Conservation (phyloP, 140 eudicot species). For the Erigeron philadelphicus region DNA sequence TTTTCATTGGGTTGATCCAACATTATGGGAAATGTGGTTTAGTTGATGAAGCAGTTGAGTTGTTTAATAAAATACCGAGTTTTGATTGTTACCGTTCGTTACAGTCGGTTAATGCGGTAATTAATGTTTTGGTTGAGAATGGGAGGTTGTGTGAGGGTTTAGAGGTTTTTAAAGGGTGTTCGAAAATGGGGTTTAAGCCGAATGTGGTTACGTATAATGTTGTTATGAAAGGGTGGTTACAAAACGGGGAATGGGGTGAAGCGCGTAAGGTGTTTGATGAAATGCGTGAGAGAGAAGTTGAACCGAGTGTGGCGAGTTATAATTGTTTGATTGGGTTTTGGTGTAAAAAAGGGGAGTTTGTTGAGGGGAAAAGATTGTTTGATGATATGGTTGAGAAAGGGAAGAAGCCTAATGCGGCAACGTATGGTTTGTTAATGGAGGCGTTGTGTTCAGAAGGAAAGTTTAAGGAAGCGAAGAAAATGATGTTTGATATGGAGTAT, state of each 20-base stretch:
- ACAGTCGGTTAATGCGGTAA: conserved; percentile 66
- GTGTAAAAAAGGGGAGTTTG: conserved; percentile 59
- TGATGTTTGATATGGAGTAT: conserved; percentile 98
- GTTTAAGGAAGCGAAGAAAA: conserved; percentile 69
- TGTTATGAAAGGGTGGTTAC: conserved; percentile 64
- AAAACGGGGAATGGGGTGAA: conserved; percentile 48
- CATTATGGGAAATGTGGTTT: conserved; percentile 62
- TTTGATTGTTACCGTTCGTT: conserved; percentile 59
- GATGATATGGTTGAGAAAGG: conserved; percentile 54
- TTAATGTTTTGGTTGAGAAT: conserved; percentile 52
- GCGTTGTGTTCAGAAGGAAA: conserved; percentile 56
- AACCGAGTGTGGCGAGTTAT: conserved; percentile 66
- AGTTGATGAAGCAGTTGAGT: conserved; percentile 44
- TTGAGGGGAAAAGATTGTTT: conserved; percentile 49
- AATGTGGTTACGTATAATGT: conserved; percentile 69
- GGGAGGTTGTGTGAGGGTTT: conserved; percentile 39
- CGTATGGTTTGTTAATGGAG: conserved; percentile 75
- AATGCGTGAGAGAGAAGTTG: conserved; percentile 78
- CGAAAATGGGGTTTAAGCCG: conserved; percentile 56
- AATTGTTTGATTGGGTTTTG: conserved; percentile 73
- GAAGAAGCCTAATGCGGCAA: conserved; percentile 48
- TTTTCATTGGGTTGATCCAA: conserved; percentile 58
- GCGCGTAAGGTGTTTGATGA: conserved; percentile 80
- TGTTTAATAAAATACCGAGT: conserved; percentile 45
- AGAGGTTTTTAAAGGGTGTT: conserved; percentile 38